These are phyloP conservation scores for Macrophomina pseudophaseolina DNA, from an alignment of 2,329 filamentous ascomycete genomes.

Conservation along the genomic window DNA sequence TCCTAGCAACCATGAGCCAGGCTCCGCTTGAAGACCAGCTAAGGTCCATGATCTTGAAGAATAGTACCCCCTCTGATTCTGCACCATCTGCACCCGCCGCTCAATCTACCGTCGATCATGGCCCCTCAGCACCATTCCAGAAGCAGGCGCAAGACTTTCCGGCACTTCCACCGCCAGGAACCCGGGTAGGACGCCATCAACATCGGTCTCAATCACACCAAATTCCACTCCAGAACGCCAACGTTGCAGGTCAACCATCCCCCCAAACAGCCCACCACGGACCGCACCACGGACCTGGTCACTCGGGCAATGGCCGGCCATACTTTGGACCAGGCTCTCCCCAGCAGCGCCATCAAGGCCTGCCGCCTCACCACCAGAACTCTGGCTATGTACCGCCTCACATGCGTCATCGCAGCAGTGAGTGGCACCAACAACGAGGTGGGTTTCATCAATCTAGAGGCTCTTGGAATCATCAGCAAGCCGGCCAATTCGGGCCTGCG, in stretches of 20 bases:
- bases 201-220: not conserved
- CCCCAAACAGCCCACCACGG: not conserved
- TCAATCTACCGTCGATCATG: not conserved
- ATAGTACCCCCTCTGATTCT: slow-evolving; percentile 33
- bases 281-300: slow-evolving; percentile 6
- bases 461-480: slow-evolving; percentile 9
- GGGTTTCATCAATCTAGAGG: slow-evolving; percentile 1
- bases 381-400: slow-evolving; percentile 17
- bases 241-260: not conserved
- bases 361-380: not conserved
- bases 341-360: slow-evolving; percentile 13
- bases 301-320: not conserved
- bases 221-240: not conserved
- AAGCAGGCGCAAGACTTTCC: not conserved
- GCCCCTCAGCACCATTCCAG: not conserved
- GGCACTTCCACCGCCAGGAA: not conserved
- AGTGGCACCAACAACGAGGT: slow-evolving; percentile 11
- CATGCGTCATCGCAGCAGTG: slow-evolving; percentile 18
- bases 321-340: not conserved
- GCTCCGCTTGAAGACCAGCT: slow-evolving; percentile 61
- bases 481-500: not conserved
- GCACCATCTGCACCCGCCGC: not conserved
- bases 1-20: slow-evolving; percentile 12
- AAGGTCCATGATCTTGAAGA: slow-evolving; percentile 64
- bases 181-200: not conserved